Evolutionary conservation across 805 yeast species (phyloP).

Genomic region (Candida methanosorbosa): DNA sequence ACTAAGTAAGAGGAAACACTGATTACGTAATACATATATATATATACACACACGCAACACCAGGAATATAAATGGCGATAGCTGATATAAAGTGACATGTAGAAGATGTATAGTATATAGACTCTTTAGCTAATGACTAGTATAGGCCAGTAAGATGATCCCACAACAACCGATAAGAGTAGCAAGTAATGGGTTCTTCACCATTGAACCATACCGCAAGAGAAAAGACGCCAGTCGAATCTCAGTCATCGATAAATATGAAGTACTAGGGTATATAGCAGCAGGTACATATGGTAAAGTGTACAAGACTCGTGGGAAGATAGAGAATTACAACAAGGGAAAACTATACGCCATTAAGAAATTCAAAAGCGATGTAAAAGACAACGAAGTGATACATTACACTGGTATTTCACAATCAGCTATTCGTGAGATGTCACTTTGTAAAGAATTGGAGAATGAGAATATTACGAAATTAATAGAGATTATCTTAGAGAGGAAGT

Average conservation of each 20-base stretch:
- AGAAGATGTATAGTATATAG: no score
- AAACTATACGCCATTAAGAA: slow-evolving; percentile 79
- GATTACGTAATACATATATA: no score
- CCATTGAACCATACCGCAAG: slow-evolving; percentile 49
- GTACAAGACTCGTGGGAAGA: slow-evolving; percentile 67
- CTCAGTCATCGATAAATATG: slow-evolving; percentile 78
- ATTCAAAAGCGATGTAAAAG: slow-evolving; percentile 89
- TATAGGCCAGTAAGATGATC: no score
- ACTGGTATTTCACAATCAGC: slow-evolving; percentile 97
- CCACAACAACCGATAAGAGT: slow-evolving; percentile 40
- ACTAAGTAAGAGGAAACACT: no score
- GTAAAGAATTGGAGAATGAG: slow-evolving; percentile 75
- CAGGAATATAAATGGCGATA: no score
- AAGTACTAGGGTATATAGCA: slow-evolving; percentile 89
- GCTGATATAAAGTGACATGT: no score
- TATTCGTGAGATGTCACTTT: slow-evolving; percentile 90
- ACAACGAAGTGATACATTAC: slow-evolving; percentile 72
- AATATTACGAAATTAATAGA: slow-evolving; percentile 78
- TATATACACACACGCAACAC: slow-evolving; percentile 6
- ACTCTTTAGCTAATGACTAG: no score
- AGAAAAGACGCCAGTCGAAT: slow-evolving; percentile 59
- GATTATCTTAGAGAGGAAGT: slow-evolving; percentile 77
- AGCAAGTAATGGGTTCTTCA: slow-evolving; percentile 46
- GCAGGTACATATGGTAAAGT: slow-evolving; percentile 98
- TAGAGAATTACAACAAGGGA: slow-evolving; percentile 8